Conservation (phyloP, 116 monocot genomes). For the Zostera marina region DNA sequence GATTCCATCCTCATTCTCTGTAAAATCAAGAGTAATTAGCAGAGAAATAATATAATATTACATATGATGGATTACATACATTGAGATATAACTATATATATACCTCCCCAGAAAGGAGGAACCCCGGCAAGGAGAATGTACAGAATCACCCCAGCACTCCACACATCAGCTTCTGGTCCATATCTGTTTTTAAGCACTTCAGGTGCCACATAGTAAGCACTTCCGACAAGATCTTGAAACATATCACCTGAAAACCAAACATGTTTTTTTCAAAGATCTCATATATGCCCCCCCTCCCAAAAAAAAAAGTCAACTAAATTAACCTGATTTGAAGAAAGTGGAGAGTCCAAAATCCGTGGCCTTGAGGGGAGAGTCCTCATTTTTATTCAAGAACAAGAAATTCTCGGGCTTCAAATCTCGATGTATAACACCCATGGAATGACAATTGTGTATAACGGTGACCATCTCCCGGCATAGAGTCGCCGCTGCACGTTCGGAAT, state of each 20-base stretch:
- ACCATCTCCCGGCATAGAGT: slow-evolving; percentile 34
- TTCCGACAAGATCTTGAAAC: slow-evolving; percentile 60
- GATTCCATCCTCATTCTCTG: slow-evolving; percentile 69
- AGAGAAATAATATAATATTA: background rate
- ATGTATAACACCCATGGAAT: slow-evolving; percentile 43
- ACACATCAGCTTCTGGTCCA: slow-evolving; percentile 65
- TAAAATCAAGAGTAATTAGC: background rate
- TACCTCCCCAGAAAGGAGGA: slow-evolving; percentile 80
- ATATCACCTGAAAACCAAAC: slow-evolving; percentile 30
- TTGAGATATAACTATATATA: no score
- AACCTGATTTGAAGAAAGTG: slow-evolving; percentile 17
- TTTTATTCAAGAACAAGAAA: slow-evolving; percentile 16
- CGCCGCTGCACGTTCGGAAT: slow-evolving; percentile 29
- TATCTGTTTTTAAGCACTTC: slow-evolving; percentile 45
- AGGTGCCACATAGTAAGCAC: slow-evolving; percentile 78
- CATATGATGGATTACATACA: no score
- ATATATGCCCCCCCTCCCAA: no score
- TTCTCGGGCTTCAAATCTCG: slow-evolving; percentile 40
- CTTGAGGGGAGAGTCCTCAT: slow-evolving; percentile 16
- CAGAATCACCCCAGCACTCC: slow-evolving; percentile 74
- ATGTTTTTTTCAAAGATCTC: no score
- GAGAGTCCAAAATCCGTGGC: slow-evolving; percentile 20
- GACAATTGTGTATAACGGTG: slow-evolving; percentile 29
- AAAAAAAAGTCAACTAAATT: background rate
- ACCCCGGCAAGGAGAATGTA: slow-evolving; percentile 75